Percentiles rank a stretch among this genome's conserved stretches.
Evolutionary conservation across 192 early-diverging fungal genomes (phyloP).

Genomic region (Oehlia diaphana): DNA sequence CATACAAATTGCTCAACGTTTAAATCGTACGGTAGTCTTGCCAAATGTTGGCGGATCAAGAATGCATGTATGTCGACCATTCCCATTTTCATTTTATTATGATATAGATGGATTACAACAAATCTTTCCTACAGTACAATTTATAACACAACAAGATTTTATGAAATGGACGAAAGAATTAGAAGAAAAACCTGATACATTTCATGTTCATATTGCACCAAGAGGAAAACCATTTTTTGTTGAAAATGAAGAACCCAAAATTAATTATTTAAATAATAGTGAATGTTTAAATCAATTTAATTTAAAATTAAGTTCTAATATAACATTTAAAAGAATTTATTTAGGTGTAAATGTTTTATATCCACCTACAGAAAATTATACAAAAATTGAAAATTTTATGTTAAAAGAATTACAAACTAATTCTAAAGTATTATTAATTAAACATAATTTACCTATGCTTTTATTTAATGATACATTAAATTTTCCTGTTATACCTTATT

Average conservation of each 20-base stretch:
- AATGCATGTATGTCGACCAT: neutral
- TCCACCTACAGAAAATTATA: neutral
- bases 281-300: neutral
- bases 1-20: no score
- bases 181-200: neutral
- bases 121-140: neutral
- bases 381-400: slow-evolving; percentile 10
- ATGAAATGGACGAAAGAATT: neutral
- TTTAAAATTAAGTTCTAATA: neutral
- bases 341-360: neutral
- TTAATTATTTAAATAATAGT: neutral
- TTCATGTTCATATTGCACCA: neutral
- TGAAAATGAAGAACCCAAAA: neutral
- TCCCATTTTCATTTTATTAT: slow-evolving; percentile 18
- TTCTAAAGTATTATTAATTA: no score
- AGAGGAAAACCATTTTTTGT: neutral
- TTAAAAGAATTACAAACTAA: no score
- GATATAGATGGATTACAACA: neutral
- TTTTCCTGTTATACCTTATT: neutral
- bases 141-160: slow-evolving; percentile 1
- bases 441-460: neutral
- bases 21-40: no score
- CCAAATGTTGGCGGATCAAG: neutral
- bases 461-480: neutral
- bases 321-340: neutral